phyloP scores from a whole-genome alignment of 1,139 yeast species.

The Yamadazyma mexicana region DNA sequence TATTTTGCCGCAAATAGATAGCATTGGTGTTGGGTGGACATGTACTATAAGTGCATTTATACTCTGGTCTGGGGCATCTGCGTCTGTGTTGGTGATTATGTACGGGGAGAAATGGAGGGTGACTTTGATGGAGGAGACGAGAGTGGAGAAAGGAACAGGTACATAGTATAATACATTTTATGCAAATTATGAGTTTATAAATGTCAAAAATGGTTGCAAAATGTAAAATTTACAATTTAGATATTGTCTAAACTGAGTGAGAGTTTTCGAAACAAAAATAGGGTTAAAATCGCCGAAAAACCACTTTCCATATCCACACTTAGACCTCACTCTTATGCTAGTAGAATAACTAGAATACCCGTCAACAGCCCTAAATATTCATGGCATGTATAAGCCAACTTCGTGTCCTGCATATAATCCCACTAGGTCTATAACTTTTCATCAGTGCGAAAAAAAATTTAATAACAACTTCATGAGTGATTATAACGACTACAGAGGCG shows the following conservation, averaged over 20 bases:
- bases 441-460: background rate
- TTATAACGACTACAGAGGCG: constrained; percentile 8
- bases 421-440: background rate
- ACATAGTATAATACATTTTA: no score
- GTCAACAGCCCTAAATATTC: no score
- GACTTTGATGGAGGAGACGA: background rate
- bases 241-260: background rate
- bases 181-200: no score
- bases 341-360: no score
- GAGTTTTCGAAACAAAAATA: no score
- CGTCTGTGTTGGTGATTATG: constrained; percentile 16
- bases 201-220: constrained; percentile 4
- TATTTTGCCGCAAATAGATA: constrained; percentile 38
- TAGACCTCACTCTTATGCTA: no score
- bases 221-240: background rate
- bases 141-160: background rate
- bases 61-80: constrained; percentile 23
- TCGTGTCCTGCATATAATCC: background rate
- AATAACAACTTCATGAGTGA: constrained; percentile 1
- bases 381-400: no score
- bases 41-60: constrained; percentile 38
- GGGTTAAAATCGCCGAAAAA: no score
- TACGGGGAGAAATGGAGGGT: constrained; percentile 19
- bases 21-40: constrained; percentile 55
- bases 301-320: no score